Conservation (phyloP, 164 flowering plant genomes). For the Stephania yunnanensis region DNA sequence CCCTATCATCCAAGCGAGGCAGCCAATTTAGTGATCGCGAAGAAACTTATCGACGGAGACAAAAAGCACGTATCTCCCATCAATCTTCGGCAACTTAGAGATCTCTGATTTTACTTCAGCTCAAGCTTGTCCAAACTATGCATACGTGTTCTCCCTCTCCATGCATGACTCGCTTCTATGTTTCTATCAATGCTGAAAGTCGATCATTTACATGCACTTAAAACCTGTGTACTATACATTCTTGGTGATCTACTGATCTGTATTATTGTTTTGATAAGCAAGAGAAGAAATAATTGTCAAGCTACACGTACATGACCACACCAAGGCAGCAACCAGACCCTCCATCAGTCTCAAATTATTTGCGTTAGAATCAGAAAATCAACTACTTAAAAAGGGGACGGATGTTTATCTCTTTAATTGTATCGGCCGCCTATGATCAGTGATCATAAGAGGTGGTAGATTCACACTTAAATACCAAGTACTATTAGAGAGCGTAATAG, state of each 20-base stretch:
- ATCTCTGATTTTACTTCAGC: conserved; percentile 22
- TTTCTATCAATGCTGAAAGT: background rate
- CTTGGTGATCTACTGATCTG: background rate
- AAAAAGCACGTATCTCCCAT: conserved; percentile 55
- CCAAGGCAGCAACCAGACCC: no score
- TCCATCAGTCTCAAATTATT: no score
- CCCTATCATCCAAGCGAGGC: conserved; percentile 98
- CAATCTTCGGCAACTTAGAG: conserved; percentile 72
- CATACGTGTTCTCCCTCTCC: background rate
- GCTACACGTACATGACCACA: no score
- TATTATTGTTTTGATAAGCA: background rate
- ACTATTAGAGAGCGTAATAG: no score
- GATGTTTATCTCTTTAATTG: no score
- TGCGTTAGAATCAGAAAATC: no score
- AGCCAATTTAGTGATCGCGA: conserved; percentile 75
- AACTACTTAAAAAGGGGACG: no score
- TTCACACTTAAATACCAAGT: no score
- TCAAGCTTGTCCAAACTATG: background rate
- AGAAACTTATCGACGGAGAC: conserved; percentile 67
- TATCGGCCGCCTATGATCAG: no score
- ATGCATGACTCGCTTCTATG: background rate
- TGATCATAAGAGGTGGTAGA: no score
- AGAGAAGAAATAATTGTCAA: background rate
- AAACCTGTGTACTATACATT: background rate
- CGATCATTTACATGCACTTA: background rate